Conservation (phyloP, 2,329 filamentous ascomycete species). For the Fusarium lateritium region DNA sequence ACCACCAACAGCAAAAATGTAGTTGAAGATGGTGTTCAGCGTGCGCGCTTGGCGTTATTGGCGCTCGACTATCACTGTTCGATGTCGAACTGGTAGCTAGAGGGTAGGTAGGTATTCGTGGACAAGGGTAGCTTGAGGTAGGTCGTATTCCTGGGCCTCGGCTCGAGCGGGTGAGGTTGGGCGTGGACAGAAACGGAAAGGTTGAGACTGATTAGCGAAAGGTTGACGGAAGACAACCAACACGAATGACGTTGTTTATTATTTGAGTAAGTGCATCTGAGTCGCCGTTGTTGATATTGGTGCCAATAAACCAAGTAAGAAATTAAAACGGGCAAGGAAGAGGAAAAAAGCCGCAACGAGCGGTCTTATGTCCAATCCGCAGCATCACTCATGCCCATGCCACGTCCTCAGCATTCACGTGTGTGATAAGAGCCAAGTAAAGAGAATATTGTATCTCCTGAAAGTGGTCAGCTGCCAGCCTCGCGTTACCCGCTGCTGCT, state of each 20-base stretch:
- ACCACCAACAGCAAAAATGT: neutral
- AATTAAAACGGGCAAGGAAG: neutral
- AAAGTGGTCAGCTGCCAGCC: constrained; percentile 24
- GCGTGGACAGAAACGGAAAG: neutral
- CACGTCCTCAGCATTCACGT: neutral
- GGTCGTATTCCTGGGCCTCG: neutral
- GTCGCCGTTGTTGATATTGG: constrained; percentile 2
- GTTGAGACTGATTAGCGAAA: neutral
- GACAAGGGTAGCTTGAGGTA: neutral
- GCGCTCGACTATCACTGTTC: constrained; percentile 5
- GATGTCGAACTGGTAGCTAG: neutral
- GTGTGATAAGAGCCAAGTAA: constrained; percentile 14
- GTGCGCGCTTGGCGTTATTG: constrained; percentile 4
- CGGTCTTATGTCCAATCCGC: constrained; percentile 1
- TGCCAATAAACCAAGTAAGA: neutral
- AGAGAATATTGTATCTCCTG: constrained; percentile 6
- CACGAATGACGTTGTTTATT: constrained; percentile 1
- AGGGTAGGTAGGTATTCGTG: neutral
- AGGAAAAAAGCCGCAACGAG: constrained; percentile 31
- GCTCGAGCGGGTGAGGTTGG: neutral
- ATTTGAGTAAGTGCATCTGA: constrained; percentile 17
- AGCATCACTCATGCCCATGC: neutral
- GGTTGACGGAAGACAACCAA: neutral
- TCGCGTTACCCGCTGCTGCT: neutral
- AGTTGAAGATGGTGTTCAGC: neutral